Conservation (phyloP, 805 yeast species). For the Yamadazyma nakazawae region DNA sequence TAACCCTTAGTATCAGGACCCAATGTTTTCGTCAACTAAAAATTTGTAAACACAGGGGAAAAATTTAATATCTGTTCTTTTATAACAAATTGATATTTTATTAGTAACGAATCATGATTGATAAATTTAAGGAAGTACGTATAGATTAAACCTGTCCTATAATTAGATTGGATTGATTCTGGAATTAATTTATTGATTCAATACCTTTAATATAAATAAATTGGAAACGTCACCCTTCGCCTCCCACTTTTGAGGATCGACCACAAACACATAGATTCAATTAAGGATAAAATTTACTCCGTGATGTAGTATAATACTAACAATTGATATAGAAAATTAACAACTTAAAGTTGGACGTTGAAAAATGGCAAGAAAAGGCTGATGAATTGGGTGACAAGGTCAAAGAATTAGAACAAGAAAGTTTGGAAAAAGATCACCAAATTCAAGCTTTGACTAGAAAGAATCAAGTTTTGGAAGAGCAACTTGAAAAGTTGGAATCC, state of each 20-base stretch:
- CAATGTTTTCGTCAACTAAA: conserved; percentile 8
- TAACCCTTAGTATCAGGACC: conserved; percentile 8
- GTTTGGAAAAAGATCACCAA: conserved; percentile 89
- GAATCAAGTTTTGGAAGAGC: conserved; percentile 82
- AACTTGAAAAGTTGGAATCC: conserved; percentile 73
- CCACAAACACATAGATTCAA: background rate
- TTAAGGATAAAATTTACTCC: background rate
- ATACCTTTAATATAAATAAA: background rate
- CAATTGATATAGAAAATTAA: conserved; percentile 60
- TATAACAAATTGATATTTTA: background rate
- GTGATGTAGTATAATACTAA: conserved; percentile 7
- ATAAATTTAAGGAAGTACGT: conserved; percentile 59
- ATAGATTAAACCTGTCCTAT: conserved; percentile 3
- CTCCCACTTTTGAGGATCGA: background rate
- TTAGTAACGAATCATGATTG: conserved; percentile 33
- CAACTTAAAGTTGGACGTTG: conserved; percentile 91
- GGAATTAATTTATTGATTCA: background rate
- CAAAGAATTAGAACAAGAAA: conserved; percentile 90
- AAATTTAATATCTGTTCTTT: conserved; percentile 9
- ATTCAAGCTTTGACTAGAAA: conserved; percentile 89
- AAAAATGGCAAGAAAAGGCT: conserved; percentile 94
- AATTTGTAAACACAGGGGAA: conserved; percentile 9
- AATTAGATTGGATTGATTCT: background rate
- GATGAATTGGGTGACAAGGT: conserved; percentile 79
- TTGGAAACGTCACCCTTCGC: background rate